These are phyloP conservation scores for Arthrocladium fulminans DNA, from an alignment of 2,329 filamentous ascomycete genomes.

Conservation along the genomic window DNA sequence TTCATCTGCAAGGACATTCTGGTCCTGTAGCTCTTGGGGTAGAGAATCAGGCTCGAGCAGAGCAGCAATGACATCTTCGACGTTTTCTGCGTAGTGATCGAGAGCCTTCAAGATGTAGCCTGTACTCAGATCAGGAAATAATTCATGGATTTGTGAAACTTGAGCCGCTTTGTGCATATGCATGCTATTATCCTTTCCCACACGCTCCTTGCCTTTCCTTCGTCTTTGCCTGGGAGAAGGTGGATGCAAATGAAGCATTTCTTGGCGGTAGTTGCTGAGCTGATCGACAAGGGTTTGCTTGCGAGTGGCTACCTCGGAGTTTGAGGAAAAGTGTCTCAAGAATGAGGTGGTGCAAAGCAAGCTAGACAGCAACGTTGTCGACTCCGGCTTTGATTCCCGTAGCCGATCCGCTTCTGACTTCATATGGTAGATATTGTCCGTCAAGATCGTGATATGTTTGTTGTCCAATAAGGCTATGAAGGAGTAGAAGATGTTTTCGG, in stretches of 20 bases:
- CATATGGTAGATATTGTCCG: constrained; percentile 75
- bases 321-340: constrained; percentile 39
- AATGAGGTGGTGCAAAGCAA: constrained; percentile 73
- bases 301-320: constrained; percentile 27
- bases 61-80: constrained; percentile 71
- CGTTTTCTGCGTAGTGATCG: constrained; percentile 67
- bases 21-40: constrained; percentile 54
- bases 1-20: constrained; percentile 15
- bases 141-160: constrained; percentile 81
- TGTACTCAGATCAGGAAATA: constrained; percentile 80
- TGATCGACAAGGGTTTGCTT: constrained; percentile 34
- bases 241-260: constrained; percentile 32
- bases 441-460: constrained; percentile 63
- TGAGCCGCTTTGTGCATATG: constrained; percentile 77
- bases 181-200: constrained; percentile 39
- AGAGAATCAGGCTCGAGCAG: constrained; percentile 65
- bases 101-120: constrained; percentile 72
- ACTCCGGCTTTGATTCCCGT: constrained; percentile 30
- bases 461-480: constrained; percentile 60
- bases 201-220: constrained; percentile 36
- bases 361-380: constrained; percentile 63
- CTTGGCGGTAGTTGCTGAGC: constrained; percentile 32
- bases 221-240: constrained; percentile 29
- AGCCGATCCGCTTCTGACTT: constrained; percentile 62
- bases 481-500: constrained; percentile 67